Conservation (phyloP, 805 yeast genomes). For the Zygotorulaspora sp. region DNA sequence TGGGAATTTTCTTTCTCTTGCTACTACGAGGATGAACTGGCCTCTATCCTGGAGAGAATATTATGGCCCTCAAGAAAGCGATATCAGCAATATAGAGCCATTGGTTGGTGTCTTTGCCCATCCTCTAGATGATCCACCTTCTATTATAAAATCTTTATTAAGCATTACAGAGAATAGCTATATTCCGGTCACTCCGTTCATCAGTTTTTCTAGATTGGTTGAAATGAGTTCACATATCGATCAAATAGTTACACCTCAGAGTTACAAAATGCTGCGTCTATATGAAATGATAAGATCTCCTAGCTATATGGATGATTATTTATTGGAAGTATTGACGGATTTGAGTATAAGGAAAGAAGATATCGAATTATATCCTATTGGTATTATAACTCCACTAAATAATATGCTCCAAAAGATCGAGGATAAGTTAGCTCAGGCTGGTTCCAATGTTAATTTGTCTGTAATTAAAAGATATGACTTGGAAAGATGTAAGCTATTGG, state of each 20-base stretch:
- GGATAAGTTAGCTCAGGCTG: conserved; percentile 49
- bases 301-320: conserved; percentile 46
- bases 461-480: conserved; percentile 69
- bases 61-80: conserved; percentile 35
- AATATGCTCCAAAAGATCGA: conserved; percentile 55
- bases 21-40: conserved; percentile 73
- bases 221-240: conserved; percentile 56
- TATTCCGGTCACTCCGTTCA: conserved; percentile 42
- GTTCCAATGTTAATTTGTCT: conserved; percentile 42
- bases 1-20: conserved; percentile 53
- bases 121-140: conserved; percentile 35
- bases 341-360: conserved; percentile 47
- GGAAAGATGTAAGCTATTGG: conserved; percentile 23
- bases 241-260: conserved; percentile 59
- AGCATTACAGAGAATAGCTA: conserved; percentile 29
- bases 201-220: conserved; percentile 62
- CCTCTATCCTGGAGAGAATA: conserved; percentile 56
- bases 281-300: conserved; percentile 61
- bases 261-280: conserved; percentile 51
- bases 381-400: conserved; percentile 61
- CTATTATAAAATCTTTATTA: conserved; percentile 42
- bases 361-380: conserved; percentile 69
- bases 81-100: background rate
- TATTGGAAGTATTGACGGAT: conserved; percentile 59
- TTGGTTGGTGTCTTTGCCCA: conserved; percentile 20